These are phyloP conservation scores for Penicillium dipodomyicola DNA, from an alignment of 495 filamentous ascomycete genomes.

Conservation along the genomic window DNA sequence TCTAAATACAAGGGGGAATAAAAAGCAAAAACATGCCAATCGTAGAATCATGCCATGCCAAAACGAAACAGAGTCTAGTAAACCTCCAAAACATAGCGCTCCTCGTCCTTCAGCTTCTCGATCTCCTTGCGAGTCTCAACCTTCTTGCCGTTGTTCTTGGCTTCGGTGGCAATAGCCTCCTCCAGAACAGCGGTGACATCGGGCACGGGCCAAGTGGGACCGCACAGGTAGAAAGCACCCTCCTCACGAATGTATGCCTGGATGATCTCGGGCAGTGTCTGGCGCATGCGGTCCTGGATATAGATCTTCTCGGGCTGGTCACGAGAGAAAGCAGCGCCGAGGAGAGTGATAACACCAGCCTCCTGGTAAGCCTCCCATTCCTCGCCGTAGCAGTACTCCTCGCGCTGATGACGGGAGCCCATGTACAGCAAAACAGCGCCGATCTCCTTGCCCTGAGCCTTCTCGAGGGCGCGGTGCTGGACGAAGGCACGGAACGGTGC, in stretches of 20 bases:
- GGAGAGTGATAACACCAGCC: conserved; percentile 89
- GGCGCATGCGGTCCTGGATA: conserved; percentile 96
- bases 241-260: conserved; percentile 85
- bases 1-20: conserved; percentile 29
- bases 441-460: conserved; percentile 90
- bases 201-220: conserved; percentile 98
- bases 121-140: conserved; percentile 90
- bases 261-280: conserved; percentile 81
- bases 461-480: conserved; percentile 96
- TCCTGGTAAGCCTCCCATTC: conserved; percentile 99
- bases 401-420: conserved; percentile 92
- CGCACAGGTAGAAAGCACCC: conserved; percentile 93
- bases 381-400: conserved; percentile 98
- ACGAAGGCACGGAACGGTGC: conserved; percentile 98
- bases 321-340: conserved; percentile 92
- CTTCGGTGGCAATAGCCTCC: conserved; percentile 84
- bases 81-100: conserved; percentile 93
- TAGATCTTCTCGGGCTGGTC: conserved; percentile 99
- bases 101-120: conserved; percentile 90
- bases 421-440: conserved; percentile 93
- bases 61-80: conserved; percentile 54
- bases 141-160: conserved; percentile 68
- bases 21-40: conserved; percentile 23
- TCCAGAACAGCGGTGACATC: conserved; percentile 92
- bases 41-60: conserved; percentile 21